A percentile compares a stretch with the other conserved stretches of the same genome.
These are phyloP conservation scores for Jamesozyma jinghongensis DNA, from an alignment of 805 yeast species.

Conservation along the genomic window DNA sequence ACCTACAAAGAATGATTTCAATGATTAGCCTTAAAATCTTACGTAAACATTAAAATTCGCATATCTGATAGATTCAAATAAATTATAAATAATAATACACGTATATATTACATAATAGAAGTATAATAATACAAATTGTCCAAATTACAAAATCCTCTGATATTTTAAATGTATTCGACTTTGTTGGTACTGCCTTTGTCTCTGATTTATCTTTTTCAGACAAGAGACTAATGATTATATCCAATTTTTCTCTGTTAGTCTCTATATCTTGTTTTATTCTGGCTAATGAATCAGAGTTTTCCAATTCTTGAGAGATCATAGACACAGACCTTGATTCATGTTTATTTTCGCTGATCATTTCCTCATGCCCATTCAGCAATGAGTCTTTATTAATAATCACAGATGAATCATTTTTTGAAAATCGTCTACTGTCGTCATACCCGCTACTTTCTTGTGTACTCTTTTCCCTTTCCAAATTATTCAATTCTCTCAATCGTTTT, in stretches of 20 bases:
- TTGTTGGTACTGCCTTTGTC: too few species aligned
- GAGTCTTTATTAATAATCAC: background rate
- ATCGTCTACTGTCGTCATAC: background rate
- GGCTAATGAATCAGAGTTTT: constrained; percentile 1
- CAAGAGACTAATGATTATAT: constrained; percentile 18
- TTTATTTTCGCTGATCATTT: too few species aligned
- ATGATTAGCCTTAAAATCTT: constrained; percentile 36
- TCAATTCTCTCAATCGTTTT: constrained; percentile 12
- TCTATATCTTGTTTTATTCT: constrained; percentile 14
- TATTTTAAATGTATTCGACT: background rate
- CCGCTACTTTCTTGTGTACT: too few species aligned
- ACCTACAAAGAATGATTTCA: constrained; percentile 86
- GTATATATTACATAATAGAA: constrained; percentile 21
- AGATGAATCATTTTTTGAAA: background rate
- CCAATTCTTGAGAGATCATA: background rate
- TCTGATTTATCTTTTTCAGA: background rate
- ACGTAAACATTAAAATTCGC: background rate
- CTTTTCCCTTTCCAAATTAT: background rate
- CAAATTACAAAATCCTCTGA: constrained; percentile 12
- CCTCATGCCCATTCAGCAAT: background rate
- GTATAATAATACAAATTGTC: constrained; percentile 26
- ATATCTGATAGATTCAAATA: too few species aligned
- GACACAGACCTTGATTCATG: background rate
- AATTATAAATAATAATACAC: constrained; percentile 23
- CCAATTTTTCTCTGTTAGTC: constrained; percentile 20